Evolutionary conservation across 768 basidiomycete genomes (phyloP), one percentile per base, ranked within the genome.

Genomic region (Suillus sp.): DNA sequence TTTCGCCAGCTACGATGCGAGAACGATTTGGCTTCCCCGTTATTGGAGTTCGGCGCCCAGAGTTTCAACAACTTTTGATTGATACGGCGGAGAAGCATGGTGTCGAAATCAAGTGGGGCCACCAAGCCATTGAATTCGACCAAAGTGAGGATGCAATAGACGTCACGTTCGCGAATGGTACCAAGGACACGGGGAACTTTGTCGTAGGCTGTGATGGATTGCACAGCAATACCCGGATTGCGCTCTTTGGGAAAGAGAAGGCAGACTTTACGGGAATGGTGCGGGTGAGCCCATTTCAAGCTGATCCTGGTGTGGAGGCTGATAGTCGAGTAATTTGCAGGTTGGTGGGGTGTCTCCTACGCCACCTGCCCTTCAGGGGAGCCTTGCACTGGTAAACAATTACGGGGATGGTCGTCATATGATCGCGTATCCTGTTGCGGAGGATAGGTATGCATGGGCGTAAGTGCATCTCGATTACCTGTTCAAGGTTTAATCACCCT

Each of bases 201-300:
- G 74, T 81, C 7, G 72, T 81, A 11, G 81, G 80, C 18, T 80
- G 79, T 66, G 81, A 82, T 61, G 81, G 81, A 10, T 68, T 82
- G 62, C 81, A 81, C 63, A 78, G 78, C 65, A 73, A 69, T 59
- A 79, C 80, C 7, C 72, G 81, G 2, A 66, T 64, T 22, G 65
- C 71, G 14, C 68, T 81, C n/a, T 80, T 80, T 59, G 80, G 80
- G 2, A 64, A 73, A 48, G 75, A 78, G 54, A 61, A 67, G 32
- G 71, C 75, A 3, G 58, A 69, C 20, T 81, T 75, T 62, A 78
- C 78, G 16, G 80, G 80, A 1, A 66, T 80, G 30, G 75, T 74
- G 8, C 78, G 79, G 73, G 79, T 78, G 43, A 35, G 70, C 59
- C 18, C 14, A 7, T n/a, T 56, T 53, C 63, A 10, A 4, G 55